Evolutionary conservation across 345 rosid genomes (phyloP).

Genomic region (Alliaria petiolata): DNA sequence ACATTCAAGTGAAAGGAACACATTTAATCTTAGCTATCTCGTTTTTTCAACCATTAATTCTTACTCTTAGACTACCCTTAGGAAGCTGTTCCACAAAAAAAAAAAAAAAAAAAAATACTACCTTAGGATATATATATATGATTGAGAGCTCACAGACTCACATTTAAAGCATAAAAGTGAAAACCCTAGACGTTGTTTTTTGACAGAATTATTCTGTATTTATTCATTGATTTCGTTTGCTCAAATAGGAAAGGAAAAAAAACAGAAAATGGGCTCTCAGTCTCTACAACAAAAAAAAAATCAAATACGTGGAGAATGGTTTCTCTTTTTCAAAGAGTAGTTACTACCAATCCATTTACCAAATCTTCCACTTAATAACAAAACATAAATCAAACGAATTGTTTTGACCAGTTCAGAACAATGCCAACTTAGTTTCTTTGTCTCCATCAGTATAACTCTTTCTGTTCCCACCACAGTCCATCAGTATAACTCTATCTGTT

Average conservation of each 20-base stretch:
- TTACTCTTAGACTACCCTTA: too few relatives aligned
- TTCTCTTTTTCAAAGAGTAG: too few relatives aligned
- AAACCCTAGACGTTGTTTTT: background rate
- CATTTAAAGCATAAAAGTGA: background rate
- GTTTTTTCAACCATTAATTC: background rate
- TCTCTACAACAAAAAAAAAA: background rate
- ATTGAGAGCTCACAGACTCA: background rate
- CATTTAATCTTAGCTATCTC: background rate
- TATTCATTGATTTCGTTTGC: background rate
- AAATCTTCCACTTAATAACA: background rate
- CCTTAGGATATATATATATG: background rate
- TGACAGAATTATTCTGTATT: background rate
- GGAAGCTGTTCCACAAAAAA: too few relatives aligned
- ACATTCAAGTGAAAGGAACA: conserved; percentile 15
- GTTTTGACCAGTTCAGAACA: background rate
- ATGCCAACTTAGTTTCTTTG: background rate
- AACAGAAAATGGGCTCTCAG: background rate
- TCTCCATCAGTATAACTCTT: background rate
- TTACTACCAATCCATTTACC: too few relatives aligned
- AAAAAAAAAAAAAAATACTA: too few relatives aligned
- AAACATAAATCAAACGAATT: background rate
- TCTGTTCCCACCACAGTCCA: too few relatives aligned
- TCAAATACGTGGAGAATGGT: too few relatives aligned
- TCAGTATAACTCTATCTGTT: background rate
- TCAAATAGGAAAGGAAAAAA: background rate